Base-by-base conservation (phyloP, 164 flowering plant species). In the Protea cynaroides region DNA sequence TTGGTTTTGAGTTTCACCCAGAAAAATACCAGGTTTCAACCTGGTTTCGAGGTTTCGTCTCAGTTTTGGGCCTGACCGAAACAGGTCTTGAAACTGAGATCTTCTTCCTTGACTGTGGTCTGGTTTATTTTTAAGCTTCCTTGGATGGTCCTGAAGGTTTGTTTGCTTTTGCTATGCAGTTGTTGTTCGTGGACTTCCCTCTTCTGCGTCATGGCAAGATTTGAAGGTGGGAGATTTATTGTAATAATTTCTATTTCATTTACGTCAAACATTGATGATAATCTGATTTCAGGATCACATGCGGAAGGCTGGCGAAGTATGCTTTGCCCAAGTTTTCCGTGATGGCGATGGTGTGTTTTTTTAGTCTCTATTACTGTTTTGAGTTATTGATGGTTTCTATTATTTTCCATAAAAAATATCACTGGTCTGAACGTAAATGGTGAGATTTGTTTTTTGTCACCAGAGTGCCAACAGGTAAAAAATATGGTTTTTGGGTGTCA, bases 161-260 rank as follows among this genome's bases (percentile, higher is more conserved):
- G 10, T 13, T 13, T 46, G 11, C 58, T 59, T 70, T 67, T 66
- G 46, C 24, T 51, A 0, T 59, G 10, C 82, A 91, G 99, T 94
- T 71, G 75, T 89, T 73, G 86, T 94, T 46, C 93, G 92, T 59
- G 96, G 99, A 22, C 90, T 94, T 46, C 99, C 99, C 47, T 81
- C 96, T 59, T 91, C 97, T 76, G 99, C 97, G 67, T 94, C 99
- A 19, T 91, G 99, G 99, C 99, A 94, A 76, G 99, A 94, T 83
- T 76, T 94, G 82, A 94, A 94, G 92, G 99, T 89, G 25, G 56
- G 76, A 38, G n/a, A 23, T 44, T 50, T 14, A 14, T 24, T 3
- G 34, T 29, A 2, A 2, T 29, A 29, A 2, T 29, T 60, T 59
- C n/a, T 23, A 25, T n/a, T 23, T 19, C 29, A 18, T 52, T 44